A percentile compares a stretch with the other conserved stretches of the same genome.
phyloP scores from a whole-genome alignment of 306 rosid species.

The Citrullus amarus region DNA sequence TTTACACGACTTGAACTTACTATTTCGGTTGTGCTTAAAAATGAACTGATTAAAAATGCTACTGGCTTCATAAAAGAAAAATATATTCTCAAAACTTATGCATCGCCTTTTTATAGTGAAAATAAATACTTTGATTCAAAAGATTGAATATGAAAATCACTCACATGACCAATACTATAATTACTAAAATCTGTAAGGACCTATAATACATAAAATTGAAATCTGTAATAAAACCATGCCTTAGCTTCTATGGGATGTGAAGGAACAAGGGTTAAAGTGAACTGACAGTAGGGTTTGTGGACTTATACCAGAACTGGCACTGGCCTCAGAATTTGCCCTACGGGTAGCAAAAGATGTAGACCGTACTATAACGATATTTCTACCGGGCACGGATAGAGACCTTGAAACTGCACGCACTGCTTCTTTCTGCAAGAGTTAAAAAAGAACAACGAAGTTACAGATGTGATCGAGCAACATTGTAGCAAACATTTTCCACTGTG shows the following conservation, averaged over 20 bases:
- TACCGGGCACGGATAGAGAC: slow-evolving; percentile 76
- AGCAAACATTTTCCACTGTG: background rate
- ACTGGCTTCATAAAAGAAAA: background rate
- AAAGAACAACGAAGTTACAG: background rate
- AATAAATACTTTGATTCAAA: background rate
- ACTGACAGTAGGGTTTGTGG: slow-evolving; percentile 10
- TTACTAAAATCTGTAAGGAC: background rate
- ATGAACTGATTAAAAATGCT: background rate
- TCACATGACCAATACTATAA: background rate
- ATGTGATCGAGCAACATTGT: background rate
- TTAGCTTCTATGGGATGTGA: background rate
- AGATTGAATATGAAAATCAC: background rate
- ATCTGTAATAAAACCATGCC: background rate
- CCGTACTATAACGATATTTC: slow-evolving; percentile 67
- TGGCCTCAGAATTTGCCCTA: slow-evolving; percentile 30
- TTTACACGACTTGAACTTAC: background rate
- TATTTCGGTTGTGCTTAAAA: background rate
- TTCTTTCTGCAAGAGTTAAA: slow-evolving; percentile 55
- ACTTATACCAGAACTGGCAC: slow-evolving; percentile 49
- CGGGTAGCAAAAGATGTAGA: slow-evolving; percentile 56
- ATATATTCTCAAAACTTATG: background rate
- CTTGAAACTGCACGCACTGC: slow-evolving; percentile 54
- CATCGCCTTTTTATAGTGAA: background rate
- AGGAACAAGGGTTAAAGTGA: background rate
- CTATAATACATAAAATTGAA: background rate